These are phyloP conservation scores for Monosporascus sp. DNA, from an alignment of 2,329 filamentous ascomycete genomes.

Conservation along the genomic window DNA sequence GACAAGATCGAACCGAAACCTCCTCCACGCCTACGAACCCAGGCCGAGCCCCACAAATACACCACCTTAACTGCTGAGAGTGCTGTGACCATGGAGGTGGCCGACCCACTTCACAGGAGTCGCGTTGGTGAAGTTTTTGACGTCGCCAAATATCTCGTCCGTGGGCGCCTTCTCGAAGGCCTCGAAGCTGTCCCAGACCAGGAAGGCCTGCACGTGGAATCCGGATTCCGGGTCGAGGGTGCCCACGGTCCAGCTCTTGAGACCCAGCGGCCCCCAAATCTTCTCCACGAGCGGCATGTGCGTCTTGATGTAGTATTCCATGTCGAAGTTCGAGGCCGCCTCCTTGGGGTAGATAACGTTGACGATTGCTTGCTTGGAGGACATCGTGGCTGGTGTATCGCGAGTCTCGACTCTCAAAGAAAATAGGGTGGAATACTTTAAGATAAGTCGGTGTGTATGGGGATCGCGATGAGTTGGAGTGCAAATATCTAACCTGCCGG, in stretches of 20 bases:
- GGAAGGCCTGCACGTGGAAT: constrained; percentile 22
- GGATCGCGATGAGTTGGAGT: no score
- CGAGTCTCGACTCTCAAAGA: no score
- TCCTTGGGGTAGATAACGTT: constrained; percentile 33
- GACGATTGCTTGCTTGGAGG: constrained; percentile 10
- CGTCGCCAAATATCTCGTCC: constrained; percentile 21
- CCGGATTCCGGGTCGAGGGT: constrained; percentile 16
- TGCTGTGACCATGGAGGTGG: not conserved
- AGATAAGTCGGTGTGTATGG: no score
- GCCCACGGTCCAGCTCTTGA: constrained; percentile 30
- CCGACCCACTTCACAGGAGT: constrained; percentile 10
- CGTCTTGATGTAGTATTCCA: constrained; percentile 40
- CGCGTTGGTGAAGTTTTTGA: constrained; percentile 27
- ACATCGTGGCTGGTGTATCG: not conserved
- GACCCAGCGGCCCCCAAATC: constrained; percentile 32
- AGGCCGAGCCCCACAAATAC: not conserved
- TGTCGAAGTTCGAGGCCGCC: constrained; percentile 36
- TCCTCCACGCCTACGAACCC: no score
- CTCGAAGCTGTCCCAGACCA: constrained; percentile 24
- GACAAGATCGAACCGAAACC: no score
- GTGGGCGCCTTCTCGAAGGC: constrained; percentile 16
- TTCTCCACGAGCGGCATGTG: constrained; percentile 40
- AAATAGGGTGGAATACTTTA: no score
- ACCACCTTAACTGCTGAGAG: not conserved
- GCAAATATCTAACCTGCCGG: no score